Base-by-base conservation (phyloP, 768 basidiomycete genomes). In the Auricularia auricula-judae region DNA sequence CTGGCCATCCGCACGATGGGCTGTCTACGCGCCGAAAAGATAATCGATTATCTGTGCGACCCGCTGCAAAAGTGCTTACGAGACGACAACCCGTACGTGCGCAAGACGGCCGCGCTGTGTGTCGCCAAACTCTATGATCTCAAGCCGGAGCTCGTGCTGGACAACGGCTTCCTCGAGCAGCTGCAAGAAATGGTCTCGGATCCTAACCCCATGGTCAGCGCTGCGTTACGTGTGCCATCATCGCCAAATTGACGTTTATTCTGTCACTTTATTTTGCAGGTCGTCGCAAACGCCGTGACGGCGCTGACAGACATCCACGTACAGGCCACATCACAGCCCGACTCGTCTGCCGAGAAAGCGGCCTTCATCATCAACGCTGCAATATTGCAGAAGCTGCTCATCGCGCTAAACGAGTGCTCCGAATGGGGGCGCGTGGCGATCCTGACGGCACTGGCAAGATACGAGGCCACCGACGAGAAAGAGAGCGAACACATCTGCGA, bases 401-500 rank as follows among this genome's bases (percentile, higher is more conserved):
- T 98, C 63, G 97, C 96, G 2, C 80, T 99, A 21, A 96, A 96
- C 72, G 97, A 98, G 75, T 98, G 96, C 73, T 96, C 95, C 0
- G 97, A 99, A 77, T 99, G 97, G 97, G 97, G 97, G 36, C 85
- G 96, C 64, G 93, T 99, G 16, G 93, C 95, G 1, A 86, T 99
- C 43, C 76, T 98, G 62, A 89, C 88, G 65, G 91, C 93, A 0
- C 77, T 98, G 36, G 82, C 92, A 4, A 84, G 91, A 54, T 98
- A 98, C 74, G 80, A 80, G 42, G 84, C 93, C 0, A 79, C 82
- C 47, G 96, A 96, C 70, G 92, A 91, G 66, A 91, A 92, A 75
- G 97, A 99, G 78, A 91, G 91, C 72, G 97, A 99, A 72, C 96
- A 98, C 73, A 98, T 98, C 66, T 98, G 97, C 74, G 97, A 98